Conservation (phyloP, 169 alveolate species). For the Eimeria necatrix region DNA sequence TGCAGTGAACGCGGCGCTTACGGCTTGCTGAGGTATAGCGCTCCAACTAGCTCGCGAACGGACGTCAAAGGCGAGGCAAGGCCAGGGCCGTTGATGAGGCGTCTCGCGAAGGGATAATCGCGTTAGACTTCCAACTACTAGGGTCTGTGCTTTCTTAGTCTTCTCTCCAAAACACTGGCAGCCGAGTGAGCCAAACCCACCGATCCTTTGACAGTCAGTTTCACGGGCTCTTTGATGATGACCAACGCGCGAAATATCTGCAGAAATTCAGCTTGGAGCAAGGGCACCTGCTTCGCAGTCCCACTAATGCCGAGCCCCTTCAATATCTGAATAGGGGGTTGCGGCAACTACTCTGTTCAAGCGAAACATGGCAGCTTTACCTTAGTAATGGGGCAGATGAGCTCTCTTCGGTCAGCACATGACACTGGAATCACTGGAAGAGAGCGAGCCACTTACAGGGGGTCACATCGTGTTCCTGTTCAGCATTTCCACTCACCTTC, state of each 20-base stretch:
- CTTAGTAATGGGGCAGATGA: background rate
- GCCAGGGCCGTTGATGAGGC: constrained; percentile 23
- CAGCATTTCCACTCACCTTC: constrained; percentile 35
- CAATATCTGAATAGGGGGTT: constrained; percentile 20
- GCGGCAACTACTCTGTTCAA: background rate
- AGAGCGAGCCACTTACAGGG: background rate
- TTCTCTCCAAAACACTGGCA: background rate
- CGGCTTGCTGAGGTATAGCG: constrained; percentile 69
- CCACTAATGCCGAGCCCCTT: background rate
- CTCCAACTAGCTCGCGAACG: constrained; percentile 61
- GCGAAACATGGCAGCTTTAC: background rate
- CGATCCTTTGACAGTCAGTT: constrained; percentile 34
- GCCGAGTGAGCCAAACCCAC: background rate
- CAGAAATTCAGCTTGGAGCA: constrained; percentile 32
- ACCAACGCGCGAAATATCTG: constrained; percentile 40
- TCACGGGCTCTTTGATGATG: constrained; percentile 18
- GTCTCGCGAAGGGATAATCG: constrained; percentile 65
- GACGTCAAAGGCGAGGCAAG: constrained; percentile 34
- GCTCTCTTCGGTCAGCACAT: background rate
- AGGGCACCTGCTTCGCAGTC: constrained; percentile 43
- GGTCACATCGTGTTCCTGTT: background rate
- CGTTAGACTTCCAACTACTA: constrained; percentile 33
- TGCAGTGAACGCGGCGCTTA: background rate
- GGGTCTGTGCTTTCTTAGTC: background rate
- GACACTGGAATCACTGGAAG: background rate